Evolutionary conservation across 441 rosid genomes (phyloP).

Genomic region (Aleurites moluccanus): DNA sequence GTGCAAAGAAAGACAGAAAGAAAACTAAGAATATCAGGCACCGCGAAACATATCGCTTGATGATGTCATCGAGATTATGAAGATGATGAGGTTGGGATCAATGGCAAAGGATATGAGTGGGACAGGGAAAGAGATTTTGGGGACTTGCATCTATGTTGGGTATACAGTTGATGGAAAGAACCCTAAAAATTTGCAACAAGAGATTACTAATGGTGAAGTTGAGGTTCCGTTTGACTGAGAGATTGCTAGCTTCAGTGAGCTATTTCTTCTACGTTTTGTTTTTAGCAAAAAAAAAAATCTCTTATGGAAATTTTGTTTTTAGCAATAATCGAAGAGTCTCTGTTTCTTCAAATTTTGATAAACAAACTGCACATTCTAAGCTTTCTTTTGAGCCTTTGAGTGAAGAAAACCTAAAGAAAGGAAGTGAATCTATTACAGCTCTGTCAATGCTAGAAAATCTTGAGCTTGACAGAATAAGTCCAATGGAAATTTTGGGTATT

Average conservation of each 20-base stretch:
- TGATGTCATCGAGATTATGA: constrained; percentile 75
- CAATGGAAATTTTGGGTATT: constrained; percentile 20
- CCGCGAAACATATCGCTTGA: constrained; percentile 60
- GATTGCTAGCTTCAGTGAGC: too few species aligned
- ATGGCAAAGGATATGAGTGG: constrained; percentile 77
- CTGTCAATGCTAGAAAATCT: constrained; percentile 65
- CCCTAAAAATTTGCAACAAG: constrained; percentile 71
- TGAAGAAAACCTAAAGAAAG: too few species aligned
- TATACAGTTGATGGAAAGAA: constrained; percentile 79
- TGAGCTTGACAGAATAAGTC: constrained; percentile 25
- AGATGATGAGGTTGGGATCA: too few species aligned
- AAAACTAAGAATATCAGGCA: constrained; percentile 83
- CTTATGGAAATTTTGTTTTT: too few species aligned
- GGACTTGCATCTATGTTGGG: constrained; percentile 80
- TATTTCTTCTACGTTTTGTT: too few species aligned
- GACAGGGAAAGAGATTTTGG: constrained; percentile 70
- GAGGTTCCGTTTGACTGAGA: constrained; percentile 51
- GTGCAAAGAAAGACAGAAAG: constrained; percentile 79
- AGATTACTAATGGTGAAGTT: constrained; percentile 68
- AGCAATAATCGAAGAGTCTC: constrained; percentile 63
- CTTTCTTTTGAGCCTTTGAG: constrained; percentile 73
- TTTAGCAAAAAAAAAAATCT: neutral
- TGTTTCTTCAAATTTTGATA: constrained; percentile 53
- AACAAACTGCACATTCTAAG: constrained; percentile 78
- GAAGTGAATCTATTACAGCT: too few species aligned